phyloP scores from a whole-genome alignment of 805 yeast species.

The Myxozyma kluyveri region DNA sequence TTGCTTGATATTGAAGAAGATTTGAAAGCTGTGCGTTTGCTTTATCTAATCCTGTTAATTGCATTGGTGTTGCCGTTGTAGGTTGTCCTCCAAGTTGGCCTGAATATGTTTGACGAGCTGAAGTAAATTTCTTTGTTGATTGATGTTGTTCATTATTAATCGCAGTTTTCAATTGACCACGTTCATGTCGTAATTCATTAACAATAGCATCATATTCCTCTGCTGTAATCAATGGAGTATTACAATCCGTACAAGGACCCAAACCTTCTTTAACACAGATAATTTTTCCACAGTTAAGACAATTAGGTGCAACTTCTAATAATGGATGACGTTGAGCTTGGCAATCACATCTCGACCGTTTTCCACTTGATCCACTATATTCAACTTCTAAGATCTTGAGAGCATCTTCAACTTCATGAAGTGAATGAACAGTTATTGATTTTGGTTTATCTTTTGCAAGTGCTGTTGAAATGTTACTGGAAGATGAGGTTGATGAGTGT shows the following conservation, averaged over 20 bases:
- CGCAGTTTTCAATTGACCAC: conserved; percentile 42
- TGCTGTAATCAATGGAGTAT: conserved; percentile 57
- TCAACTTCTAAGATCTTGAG: conserved; percentile 20
- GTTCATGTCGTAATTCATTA: conserved; percentile 54
- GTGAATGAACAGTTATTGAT: conserved; percentile 17
- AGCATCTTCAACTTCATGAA: conserved; percentile 28
- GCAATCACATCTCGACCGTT: conserved; percentile 23
- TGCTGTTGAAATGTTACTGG: conserved; percentile 4
- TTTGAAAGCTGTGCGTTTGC: conserved; percentile 77
- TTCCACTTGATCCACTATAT: neutral
- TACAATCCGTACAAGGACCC: conserved; percentile 86
- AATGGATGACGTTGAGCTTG: conserved; percentile 64
- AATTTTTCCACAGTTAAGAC: conserved; percentile 90
- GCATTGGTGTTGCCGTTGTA: neutral
- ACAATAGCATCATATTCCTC: conserved; percentile 63
- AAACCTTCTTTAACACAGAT: conserved; percentile 87
- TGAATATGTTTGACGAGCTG: conserved; percentile 10
- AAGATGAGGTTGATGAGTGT: neutral
- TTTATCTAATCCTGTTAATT: conserved; percentile 40
- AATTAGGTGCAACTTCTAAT: conserved; percentile 87
- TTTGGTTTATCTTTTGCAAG: conserved; percentile 5
- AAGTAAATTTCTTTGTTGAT: neutral
- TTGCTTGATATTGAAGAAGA: conserved; percentile 73
- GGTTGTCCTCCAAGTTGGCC: conserved; percentile 27
- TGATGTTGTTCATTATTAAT: conserved; percentile 13